These are phyloP conservation scores for Neurospora sp. DNA, from an alignment of 2,329 filamentous ascomycete genomes.

Conservation along the genomic window DNA sequence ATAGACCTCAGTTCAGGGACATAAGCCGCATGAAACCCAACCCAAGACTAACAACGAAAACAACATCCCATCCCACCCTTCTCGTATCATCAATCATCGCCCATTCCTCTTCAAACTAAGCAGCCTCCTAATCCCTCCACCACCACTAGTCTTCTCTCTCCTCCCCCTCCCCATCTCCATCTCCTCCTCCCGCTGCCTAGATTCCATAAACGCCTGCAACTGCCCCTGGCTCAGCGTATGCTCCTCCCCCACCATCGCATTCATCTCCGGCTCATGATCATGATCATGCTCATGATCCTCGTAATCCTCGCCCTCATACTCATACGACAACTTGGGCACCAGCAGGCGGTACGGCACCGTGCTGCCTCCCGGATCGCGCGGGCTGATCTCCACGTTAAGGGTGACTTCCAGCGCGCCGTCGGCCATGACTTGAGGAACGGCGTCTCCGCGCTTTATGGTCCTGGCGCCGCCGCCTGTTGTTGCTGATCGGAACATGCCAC, in stretches of 20 bases:
- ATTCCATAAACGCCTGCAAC: conserved; percentile 31
- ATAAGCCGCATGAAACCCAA: not conserved
- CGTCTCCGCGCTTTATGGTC: conserved; percentile 11
- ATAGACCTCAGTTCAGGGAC: not conserved
- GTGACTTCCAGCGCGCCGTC: conserved; percentile 78
- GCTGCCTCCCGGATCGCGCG: conserved; percentile 75
- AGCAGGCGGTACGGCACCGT: conserved; percentile 81
- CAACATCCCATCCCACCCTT: not conserved
- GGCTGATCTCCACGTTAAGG: conserved; percentile 80
- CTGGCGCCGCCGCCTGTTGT: conserved; percentile 19
- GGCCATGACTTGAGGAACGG: conserved; percentile 46
- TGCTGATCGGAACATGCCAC: not conserved
- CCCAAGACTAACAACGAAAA: not conserved
- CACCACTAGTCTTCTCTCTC: conserved; percentile 19
- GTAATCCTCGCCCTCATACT: conserved; percentile 32
- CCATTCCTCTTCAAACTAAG: conserved; percentile 32
- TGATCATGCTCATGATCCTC: conserved; percentile 20
- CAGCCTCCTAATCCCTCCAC: conserved; percentile 30
- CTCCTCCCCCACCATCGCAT: conserved; percentile 4
- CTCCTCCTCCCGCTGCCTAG: not conserved
- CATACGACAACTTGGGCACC: conserved; percentile 65
- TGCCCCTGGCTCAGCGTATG: conserved; percentile 8
- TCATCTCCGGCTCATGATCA: conserved; percentile 3
- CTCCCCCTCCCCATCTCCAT: not conserved
- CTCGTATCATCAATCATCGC: not conserved